Evolutionary conservation across 2,329 filamentous ascomycete genomes (phyloP).

Genomic region (Camillea tinctor): DNA sequence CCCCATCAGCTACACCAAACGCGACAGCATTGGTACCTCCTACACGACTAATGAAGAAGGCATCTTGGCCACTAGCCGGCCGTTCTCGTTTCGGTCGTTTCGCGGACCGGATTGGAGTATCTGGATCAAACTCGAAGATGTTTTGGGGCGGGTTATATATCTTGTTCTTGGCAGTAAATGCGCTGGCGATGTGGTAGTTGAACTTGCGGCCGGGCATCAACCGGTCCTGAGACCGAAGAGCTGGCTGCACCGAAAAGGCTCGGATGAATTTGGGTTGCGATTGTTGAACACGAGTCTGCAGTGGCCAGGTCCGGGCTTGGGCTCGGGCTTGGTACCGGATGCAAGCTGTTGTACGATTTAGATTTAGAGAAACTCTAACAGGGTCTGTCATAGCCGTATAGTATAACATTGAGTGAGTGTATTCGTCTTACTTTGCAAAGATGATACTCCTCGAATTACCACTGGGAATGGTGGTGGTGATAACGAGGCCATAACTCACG

Average conservation of each 20-base stretch:
- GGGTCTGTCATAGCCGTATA: slow-evolving; percentile 27
- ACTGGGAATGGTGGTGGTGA: slow-evolving; percentile 17
- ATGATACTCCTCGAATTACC: slow-evolving; percentile 18
- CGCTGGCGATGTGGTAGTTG: slow-evolving; percentile 70
- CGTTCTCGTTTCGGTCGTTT: slow-evolving; percentile 57
- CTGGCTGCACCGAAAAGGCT: slow-evolving; percentile 24
- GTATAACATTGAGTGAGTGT: slow-evolving; percentile 7
- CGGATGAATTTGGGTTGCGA: slow-evolving; percentile 15
- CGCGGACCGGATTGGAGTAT: slow-evolving; percentile 56
- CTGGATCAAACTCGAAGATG: slow-evolving; percentile 70
- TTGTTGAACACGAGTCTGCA: slow-evolving; percentile 5
- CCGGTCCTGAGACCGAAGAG: slow-evolving; percentile 23
- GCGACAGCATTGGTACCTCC: slow-evolving; percentile 70
- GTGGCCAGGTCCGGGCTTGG: too few relatives aligned
- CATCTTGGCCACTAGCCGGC: slow-evolving; percentile 86
- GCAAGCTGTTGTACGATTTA: slow-evolving; percentile 22
- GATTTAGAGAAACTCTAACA: slow-evolving; percentile 20
- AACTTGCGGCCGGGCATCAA: slow-evolving; percentile 38
- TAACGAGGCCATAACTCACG: slow-evolving; percentile 15
- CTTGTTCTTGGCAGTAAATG: slow-evolving; percentile 71
- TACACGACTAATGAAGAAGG: slow-evolving; percentile 88
- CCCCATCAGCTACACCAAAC: slow-evolving; percentile 89
- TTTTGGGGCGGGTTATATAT: slow-evolving; percentile 67
- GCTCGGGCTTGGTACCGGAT: slow-evolving; percentile 16
- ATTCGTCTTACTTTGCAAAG: slow-evolving; percentile 15